These are phyloP conservation scores for Malassezia caprae DNA, from an alignment of 1,284 basidiomycete genomes.

Conservation along the genomic window DNA sequence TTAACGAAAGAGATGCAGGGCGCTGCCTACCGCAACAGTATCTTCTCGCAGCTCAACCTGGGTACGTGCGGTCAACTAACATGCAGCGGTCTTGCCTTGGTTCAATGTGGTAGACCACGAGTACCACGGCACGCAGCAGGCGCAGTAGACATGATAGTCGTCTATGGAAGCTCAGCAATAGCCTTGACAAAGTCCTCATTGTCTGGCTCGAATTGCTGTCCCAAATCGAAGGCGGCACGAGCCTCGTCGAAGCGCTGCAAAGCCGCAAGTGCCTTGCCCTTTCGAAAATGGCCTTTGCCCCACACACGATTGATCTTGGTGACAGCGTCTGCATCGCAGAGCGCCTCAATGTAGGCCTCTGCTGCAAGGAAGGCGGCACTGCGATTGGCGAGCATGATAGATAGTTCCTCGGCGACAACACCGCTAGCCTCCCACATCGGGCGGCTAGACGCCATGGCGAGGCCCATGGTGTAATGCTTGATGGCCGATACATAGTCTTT, in stretches of 20 bases:
- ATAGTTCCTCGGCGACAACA: conserved; percentile 76
- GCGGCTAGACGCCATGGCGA: conserved; percentile 68
- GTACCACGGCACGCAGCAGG: conserved; percentile 24
- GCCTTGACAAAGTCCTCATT: conserved; percentile 51
- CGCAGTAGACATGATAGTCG: not conserved
- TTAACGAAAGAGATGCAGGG: conserved; percentile 80
- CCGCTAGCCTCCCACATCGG: conserved; percentile 80
- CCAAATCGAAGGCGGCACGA: conserved; percentile 67
- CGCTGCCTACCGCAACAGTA: conserved; percentile 78
- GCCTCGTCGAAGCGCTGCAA: conserved; percentile 66
- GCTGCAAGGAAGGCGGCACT: conserved; percentile 72
- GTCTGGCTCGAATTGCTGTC: conserved; percentile 77
- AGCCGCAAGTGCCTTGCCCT: conserved; percentile 73
- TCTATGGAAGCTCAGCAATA: conserved; percentile 10
- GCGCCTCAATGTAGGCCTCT: conserved; percentile 66
- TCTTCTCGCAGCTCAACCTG: conserved; percentile 62
- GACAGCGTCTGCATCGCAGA: conserved; percentile 84
- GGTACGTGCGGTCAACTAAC: conserved; percentile 22
- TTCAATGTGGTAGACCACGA: conserved; percentile 47
- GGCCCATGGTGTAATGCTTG: conserved; percentile 70
- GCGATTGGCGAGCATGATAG: conserved; percentile 78
- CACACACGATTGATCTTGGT: conserved; percentile 73
- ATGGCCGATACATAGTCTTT: conserved; percentile 63
- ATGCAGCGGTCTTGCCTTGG: conserved; percentile 40
- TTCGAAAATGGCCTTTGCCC: conserved; percentile 92